phyloP scores from a whole-genome alignment of 257 asterid genomes.

The Solanum peruvianum region DNA sequence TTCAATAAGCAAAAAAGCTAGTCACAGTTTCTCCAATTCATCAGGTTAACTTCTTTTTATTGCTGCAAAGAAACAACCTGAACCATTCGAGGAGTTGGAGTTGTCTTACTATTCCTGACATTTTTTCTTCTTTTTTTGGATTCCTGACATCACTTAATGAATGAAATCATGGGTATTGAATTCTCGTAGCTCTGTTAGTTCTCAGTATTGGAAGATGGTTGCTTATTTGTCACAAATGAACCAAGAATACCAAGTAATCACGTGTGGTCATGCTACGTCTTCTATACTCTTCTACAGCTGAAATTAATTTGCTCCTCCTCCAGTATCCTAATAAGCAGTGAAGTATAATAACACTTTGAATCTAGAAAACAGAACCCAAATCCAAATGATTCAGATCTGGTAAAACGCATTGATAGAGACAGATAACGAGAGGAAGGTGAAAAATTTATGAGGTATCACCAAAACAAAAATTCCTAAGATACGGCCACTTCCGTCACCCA shows the following conservation, averaged over 20 bases:
- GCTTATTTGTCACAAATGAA: background rate
- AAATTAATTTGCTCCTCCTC: background rate
- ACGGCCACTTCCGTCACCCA: background rate
- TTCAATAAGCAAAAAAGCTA: background rate
- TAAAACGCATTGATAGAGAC: background rate
- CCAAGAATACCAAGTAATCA: background rate
- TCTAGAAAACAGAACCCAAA: background rate
- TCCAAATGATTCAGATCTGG: background rate
- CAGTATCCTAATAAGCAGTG: background rate
- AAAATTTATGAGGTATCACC: background rate
- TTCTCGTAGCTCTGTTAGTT: background rate
- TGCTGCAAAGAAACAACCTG: background rate
- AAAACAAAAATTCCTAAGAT: background rate
- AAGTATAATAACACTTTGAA: background rate
- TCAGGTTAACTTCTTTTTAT: background rate
- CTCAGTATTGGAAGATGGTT: background rate
- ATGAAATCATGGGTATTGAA: background rate
- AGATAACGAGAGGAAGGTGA: background rate
- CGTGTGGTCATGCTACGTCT: background rate
- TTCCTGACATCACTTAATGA: background rate
- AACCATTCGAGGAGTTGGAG: background rate
- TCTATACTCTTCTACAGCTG: background rate
- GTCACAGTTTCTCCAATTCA: background rate
- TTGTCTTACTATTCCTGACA: background rate
- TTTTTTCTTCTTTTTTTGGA: background rate